Conservation (phyloP, 768 basidiomycete species). For the Rickenella mellea region DNA sequence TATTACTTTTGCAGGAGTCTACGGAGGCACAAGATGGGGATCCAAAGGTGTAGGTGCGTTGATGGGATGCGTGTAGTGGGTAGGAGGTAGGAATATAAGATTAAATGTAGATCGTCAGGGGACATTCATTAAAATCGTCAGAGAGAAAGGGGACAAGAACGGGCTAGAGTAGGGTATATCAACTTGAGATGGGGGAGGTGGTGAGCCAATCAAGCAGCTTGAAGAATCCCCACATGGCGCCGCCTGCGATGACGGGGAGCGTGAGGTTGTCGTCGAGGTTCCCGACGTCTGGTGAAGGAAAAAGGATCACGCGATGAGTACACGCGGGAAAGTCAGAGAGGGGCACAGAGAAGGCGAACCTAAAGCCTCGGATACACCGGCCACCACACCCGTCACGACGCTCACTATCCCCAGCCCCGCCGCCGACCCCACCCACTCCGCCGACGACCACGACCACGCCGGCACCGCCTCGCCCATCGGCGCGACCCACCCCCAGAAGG, state of each 20-base stretch:
- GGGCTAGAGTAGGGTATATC: too few relatives aligned
- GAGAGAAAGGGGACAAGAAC: too few relatives aligned
- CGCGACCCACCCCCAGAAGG: slow-evolving; percentile 64
- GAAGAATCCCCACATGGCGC: slow-evolving; percentile 49
- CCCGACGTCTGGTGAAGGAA: slow-evolving; percentile 54
- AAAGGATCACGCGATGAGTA: slow-evolving; percentile 5
- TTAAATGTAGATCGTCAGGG: too few relatives aligned
- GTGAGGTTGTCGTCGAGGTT: slow-evolving; percentile 85
- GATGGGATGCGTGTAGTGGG: too few relatives aligned
- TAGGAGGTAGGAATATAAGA: too few relatives aligned
- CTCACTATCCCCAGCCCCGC: slow-evolving; percentile 47
- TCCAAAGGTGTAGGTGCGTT: too few relatives aligned
- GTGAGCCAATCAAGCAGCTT: too few relatives aligned
- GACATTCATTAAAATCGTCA: too few relatives aligned
- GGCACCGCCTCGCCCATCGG: slow-evolving; percentile 28
- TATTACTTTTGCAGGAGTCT: too few relatives aligned
- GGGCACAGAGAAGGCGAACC: slow-evolving; percentile 37
- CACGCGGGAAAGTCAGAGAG: neutral
- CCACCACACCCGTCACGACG: slow-evolving; percentile 62
- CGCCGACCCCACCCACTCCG: slow-evolving; percentile 17
- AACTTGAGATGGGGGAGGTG: too few relatives aligned
- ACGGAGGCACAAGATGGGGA: too few relatives aligned
- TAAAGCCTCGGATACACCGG: slow-evolving; percentile 81
- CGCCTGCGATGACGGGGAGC: slow-evolving; percentile 80
- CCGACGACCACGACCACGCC: slow-evolving; percentile 5